Percentiles rank a stretch among this genome's conserved stretches.
Conservation (phyloP, 257 asterid species). For the Capsicum rhomboideum region DNA sequence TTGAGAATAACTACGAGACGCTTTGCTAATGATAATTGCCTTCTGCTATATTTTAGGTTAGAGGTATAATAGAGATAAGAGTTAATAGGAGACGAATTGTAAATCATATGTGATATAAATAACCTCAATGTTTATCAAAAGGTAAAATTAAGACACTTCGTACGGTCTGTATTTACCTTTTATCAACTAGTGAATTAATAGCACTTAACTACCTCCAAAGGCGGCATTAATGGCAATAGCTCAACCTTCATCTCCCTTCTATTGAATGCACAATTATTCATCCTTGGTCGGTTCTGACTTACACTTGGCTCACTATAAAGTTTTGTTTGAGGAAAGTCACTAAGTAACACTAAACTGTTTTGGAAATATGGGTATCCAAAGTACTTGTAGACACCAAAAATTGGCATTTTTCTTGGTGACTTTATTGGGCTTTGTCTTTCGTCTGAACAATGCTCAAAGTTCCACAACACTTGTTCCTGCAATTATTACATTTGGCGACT, state of each 20-base stretch:
- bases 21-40: background rate
- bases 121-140: background rate
- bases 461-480: slow-evolving; percentile 55
- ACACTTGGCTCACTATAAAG: background rate
- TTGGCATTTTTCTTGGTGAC: slow-evolving; percentile 18
- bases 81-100: background rate
- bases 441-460: slow-evolving; percentile 33
- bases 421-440: slow-evolving; percentile 15
- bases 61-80: too few species aligned
- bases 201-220: slow-evolving; percentile 25
- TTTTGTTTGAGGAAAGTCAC: background rate
- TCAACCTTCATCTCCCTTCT: slow-evolving; percentile 21
- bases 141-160: background rate
- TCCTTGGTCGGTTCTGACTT: background rate
- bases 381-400: background rate
- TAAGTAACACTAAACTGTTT: background rate
- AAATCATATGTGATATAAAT: background rate
- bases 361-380: slow-evolving; percentile 11
- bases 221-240: slow-evolving; percentile 41
- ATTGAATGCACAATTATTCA: slow-evolving; percentile 3
- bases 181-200: slow-evolving; percentile 19
- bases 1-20: background rate
- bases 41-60: too few species aligned
- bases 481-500: slow-evolving; percentile 78
- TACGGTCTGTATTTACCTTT: background rate